Evolutionary conservation across 2,329 filamentous ascomycete species (phyloP), one percentile per base, ranked within the genome.

Genomic region (Trichoderma simmonsii): DNA sequence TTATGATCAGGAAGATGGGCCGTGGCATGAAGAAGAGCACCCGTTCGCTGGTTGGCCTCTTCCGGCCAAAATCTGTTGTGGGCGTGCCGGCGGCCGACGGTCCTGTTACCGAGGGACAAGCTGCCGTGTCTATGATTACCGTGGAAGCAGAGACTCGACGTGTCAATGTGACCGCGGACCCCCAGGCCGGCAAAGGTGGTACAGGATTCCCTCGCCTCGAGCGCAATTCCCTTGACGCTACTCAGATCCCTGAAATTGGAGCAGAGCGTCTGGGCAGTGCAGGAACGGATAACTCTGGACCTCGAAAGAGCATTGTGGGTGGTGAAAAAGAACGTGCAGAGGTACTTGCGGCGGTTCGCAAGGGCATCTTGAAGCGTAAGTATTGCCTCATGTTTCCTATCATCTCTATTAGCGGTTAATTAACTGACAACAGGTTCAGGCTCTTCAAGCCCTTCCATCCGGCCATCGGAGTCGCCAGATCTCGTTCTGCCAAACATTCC

Each of bases 1-100:
- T 97, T 77, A 97, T 97, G 93, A 92, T 99, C 75, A 91, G 96
- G 68, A 99, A 99, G 85, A 99, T 99, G 96, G 96, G 96, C 71
- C 94, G 94, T 75, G 95, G 95, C n/a, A 92, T 98, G 90, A 98
- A 97, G 87, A 97, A 96, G 83, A 92, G 94, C 66, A 92, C 92
- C 21, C 89, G 95, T 62, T 98, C 95, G 28, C 89, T 99, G 69
- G 97, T 97, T 76, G 96, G 96, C 30, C 86, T 99, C 8, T 99
- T 99, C 85, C 88, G 96, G 74, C 95, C 96, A 0, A 99, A 98
- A 81, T 98, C 95, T 1, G 87, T 97, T 18, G 88, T 95, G 77
- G 95, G 94, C 36, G 90, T 92, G 24, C 89, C 93, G 21, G 86
- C 90, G 36, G 89, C 91, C 4, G 94, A 97, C 76, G 84, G 86